Base-by-base conservation (phyloP, 1,284 basidiomycete genomes). In the Ustilago crameri region DNA sequence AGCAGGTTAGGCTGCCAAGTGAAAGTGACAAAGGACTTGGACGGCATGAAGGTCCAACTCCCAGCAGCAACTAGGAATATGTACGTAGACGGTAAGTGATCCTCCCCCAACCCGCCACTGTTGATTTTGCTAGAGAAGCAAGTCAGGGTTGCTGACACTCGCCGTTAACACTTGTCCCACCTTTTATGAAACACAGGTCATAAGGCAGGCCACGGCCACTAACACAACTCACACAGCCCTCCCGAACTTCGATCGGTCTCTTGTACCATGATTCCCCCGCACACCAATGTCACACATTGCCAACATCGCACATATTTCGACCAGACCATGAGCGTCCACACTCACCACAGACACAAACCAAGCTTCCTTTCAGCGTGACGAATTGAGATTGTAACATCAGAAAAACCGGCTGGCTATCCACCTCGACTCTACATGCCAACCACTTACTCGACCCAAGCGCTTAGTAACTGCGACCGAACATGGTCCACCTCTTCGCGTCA, bases 11-110 rank as follows among this genome's bases (percentile, higher is more conserved):
- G 88, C 3, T 88, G 88, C 75, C 95, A 98, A 85, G 93, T 98
- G 22, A 86, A 90, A 53, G 84, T 98, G 24, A 91, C 90, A 9
- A 89, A 87, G 68, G 92, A 92, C 37, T 83, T 96, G 64, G 91
- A 97, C 80, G 95, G 93, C 23, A 90, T 96, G 83, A 88, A 88
- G 2, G 91, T 90, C n/a, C 91, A 87, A 18, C 85, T 98, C 26
- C 96, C 96, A 0, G 88, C 91, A 9, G 95, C 95, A 17, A 98
- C 95, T 30, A 86, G 95, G 80, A 98, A 98, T 85, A 93, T 98
- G 93, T 95, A 93, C 82, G 93, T 96, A 30, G 92, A 94, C 82
- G 93, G 91, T 64, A 24, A 50, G 68, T 69, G n/a, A n/a, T n/a
- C n/a, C n/a, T n/a, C n/a, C n/a, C n/a, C n/a, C n/a, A n/a, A n/a